A percentile compares a stretch with the other conserved stretches of the same genome.
phyloP scores from a whole-genome alignment of 495 filamentous ascomycete species.

The Cercophora samala region DNA sequence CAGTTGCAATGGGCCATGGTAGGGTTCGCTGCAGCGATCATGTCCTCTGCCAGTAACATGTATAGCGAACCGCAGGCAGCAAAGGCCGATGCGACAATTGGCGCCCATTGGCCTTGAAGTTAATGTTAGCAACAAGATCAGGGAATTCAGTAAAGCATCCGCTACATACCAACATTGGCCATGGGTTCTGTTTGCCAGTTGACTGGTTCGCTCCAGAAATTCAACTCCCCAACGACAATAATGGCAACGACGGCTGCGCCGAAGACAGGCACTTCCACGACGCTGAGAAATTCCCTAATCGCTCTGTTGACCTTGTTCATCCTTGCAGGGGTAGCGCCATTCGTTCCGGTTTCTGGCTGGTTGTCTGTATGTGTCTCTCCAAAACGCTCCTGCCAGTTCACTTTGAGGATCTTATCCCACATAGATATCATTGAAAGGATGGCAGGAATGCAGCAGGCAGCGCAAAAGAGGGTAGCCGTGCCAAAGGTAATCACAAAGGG shows the following conservation, averaged over 20 bases:
- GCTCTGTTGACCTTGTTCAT: conserved; percentile 48
- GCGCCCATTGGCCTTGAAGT: conserved; percentile 53
- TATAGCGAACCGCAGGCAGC: conserved; percentile 55
- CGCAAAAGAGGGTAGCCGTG: conserved; percentile 53
- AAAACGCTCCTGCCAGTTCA: conserved; percentile 49
- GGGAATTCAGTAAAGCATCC: background rate
- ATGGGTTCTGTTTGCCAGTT: conserved; percentile 55
- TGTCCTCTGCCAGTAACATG: conserved; percentile 42
- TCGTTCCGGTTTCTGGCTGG: conserved; percentile 48
- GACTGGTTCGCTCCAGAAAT: conserved; percentile 54
- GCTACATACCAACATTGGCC: conserved; percentile 47
- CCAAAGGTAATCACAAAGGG: conserved; percentile 51
- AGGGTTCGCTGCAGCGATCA: conserved; percentile 9
- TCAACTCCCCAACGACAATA: conserved; percentile 54
- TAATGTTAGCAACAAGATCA: conserved; percentile 17
- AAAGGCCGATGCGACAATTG: conserved; percentile 52
- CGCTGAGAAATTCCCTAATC: conserved; percentile 44
- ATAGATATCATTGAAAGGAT: conserved; percentile 55
- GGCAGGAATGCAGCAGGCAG: conserved; percentile 58
- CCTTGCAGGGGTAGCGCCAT: conserved; percentile 48
- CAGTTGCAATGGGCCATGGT: conserved; percentile 27
- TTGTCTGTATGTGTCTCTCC: conserved; percentile 34
- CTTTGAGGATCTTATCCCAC: conserved; percentile 58
- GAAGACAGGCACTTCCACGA: conserved; percentile 54
- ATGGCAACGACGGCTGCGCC: conserved; percentile 52